phyloP scores from a whole-genome alignment of 2,329 filamentous ascomycete genomes.

The Colletotrichum sp. region DNA sequence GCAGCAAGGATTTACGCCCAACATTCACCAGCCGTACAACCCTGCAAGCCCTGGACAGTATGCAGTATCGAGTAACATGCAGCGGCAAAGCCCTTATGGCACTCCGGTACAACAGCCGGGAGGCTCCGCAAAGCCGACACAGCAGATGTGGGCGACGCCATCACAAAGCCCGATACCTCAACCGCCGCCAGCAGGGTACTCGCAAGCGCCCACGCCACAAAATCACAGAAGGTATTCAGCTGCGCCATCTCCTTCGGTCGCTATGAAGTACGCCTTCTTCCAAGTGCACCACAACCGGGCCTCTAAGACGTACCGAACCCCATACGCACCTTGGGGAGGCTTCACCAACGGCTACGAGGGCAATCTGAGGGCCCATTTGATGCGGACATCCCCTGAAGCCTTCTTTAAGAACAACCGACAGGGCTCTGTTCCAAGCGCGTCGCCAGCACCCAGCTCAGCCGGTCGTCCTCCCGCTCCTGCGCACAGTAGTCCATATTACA shows the following conservation, averaged over 20 bases:
- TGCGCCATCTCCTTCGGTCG: conserved; percentile 35
- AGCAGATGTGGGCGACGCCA: conserved; percentile 5
- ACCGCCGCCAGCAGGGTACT: not conserved
- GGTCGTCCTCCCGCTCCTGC: not conserved
- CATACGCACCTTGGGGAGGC: conserved; percentile 60
- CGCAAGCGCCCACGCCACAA: conserved; percentile 6
- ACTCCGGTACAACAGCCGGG: conserved; percentile 2
- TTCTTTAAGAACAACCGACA: conserved; percentile 29
- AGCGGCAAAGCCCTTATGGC: conserved; percentile 1
- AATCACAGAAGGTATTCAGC: conserved; percentile 19
- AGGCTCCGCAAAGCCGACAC: not conserved
- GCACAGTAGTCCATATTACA: conserved; percentile 3
- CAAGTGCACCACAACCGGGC: conserved; percentile 65
- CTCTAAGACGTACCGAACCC: conserved; percentile 60
- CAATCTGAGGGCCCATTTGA: conserved; percentile 49
- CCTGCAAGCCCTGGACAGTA: not conserved
- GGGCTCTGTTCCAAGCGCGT: conserved; percentile 20
- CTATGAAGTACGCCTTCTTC: conserved; percentile 62
- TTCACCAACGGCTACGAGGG: conserved; percentile 68
- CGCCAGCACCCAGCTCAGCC: not conserved
- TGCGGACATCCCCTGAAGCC: conserved; percentile 39
- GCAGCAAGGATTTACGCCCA: conserved; percentile 28
- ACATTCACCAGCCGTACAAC: not conserved
- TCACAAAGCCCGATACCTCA: not conserved
- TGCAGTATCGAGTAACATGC: not conserved